Percentiles rank a stretch among this genome's conserved stretches.
Evolutionary conservation across 179 eudicot genomes (phyloP).

Genomic region (Patellifolia procumbens): DNA sequence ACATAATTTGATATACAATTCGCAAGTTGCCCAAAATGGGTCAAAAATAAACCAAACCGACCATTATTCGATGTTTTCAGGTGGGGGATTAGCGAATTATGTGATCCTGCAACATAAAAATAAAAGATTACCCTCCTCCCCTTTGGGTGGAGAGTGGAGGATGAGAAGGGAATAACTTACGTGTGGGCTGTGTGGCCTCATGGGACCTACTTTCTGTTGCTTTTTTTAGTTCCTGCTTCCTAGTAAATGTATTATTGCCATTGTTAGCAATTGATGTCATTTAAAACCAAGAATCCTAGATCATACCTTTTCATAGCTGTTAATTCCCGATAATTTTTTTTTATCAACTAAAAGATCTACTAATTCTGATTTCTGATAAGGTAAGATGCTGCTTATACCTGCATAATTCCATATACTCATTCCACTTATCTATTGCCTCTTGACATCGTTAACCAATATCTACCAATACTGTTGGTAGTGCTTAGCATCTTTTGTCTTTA

Average conservation of each 20-base stretch:
- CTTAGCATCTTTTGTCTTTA: too few relatives aligned
- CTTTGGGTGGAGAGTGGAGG: background rate
- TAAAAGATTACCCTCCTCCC: background rate
- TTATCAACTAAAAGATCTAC: background rate
- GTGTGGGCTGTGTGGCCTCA: background rate
- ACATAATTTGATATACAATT: too few relatives aligned
- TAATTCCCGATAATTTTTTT: background rate
- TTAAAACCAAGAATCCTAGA: background rate
- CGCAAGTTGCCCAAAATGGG: too few relatives aligned
- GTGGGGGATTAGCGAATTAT: too few relatives aligned
- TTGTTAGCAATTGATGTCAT: background rate
- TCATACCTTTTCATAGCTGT: too few relatives aligned
- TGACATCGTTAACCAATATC: too few relatives aligned
- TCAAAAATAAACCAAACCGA: too few relatives aligned
- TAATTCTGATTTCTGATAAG: background rate
- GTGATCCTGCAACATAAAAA: too few relatives aligned
- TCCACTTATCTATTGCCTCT: too few relatives aligned
- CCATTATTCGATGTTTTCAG: too few relatives aligned
- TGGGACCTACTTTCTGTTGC: background rate
- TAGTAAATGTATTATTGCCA: background rate
- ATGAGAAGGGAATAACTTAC: background rate
- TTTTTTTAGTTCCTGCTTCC: background rate
- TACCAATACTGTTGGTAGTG: too few relatives aligned
- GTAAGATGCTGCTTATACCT: background rate
- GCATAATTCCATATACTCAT: too few relatives aligned